These are phyloP conservation scores for Metschnikowia anglica DNA, from an alignment of 805 yeast genomes.

Conservation along the genomic window DNA sequence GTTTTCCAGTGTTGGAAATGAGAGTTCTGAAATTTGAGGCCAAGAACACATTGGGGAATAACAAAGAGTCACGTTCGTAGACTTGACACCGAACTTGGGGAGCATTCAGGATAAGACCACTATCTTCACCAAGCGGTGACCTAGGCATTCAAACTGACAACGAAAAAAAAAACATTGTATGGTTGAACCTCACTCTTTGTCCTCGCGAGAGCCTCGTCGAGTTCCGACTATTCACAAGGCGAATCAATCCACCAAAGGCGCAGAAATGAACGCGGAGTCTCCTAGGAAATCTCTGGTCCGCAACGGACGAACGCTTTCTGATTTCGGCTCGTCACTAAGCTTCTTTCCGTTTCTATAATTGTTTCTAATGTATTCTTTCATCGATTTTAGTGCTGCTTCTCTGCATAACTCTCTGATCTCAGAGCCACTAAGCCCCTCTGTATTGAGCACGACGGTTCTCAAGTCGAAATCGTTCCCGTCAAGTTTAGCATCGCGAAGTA, in stretches of 20 bases:
- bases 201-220: background rate
- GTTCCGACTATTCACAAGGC: background rate
- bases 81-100: no score
- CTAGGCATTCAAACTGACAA: background rate
- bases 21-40: no score
- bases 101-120: no score
- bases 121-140: no score
- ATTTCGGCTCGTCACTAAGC: conserved; percentile 26
- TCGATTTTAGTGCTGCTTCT: conserved; percentile 88
- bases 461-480: conserved; percentile 58
- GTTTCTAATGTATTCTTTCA: conserved; percentile 74
- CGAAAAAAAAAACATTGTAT: background rate
- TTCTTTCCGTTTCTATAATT: conserved; percentile 46
- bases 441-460: conserved; percentile 55
- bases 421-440: conserved; percentile 80
- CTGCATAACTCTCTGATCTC: conserved; percentile 89
- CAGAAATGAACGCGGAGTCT: conserved; percentile 18
- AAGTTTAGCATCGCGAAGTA: conserved; percentile 63
- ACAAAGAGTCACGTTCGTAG: no score
- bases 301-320: conserved; percentile 59
- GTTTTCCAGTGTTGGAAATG: no score
- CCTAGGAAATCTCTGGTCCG: conserved; percentile 61
- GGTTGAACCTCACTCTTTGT: no score
- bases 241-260: conserved; percentile 17
- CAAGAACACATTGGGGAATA: no score